These are phyloP conservation scores for Fusarium equiseti DNA, from an alignment of 2,329 filamentous ascomycete genomes.

Conservation along the genomic window DNA sequence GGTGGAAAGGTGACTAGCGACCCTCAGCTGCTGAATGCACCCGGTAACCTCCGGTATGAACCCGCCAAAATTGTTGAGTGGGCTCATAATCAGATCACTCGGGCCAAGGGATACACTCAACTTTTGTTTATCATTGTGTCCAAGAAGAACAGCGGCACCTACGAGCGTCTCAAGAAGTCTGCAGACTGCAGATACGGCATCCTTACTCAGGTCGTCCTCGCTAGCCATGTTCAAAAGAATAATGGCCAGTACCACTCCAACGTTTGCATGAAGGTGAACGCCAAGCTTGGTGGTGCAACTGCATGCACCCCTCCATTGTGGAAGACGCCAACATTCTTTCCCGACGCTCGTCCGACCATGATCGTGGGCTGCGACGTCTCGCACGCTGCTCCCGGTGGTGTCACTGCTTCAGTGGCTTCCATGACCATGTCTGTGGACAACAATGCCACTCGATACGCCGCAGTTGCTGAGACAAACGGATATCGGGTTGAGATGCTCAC, in stretches of 20 bases:
- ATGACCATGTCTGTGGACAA: conserved; percentile 85
- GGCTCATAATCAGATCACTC: conserved; percentile 63
- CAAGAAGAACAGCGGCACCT: conserved; percentile 77
- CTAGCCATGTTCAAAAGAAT: conserved; percentile 74
- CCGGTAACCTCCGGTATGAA: conserved; percentile 53
- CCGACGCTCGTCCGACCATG: conserved; percentile 71
- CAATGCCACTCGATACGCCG: conserved; percentile 79
- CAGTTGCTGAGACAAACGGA: conserved; percentile 85
- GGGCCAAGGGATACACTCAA: conserved; percentile 70
- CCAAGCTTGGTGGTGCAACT: conserved; percentile 90
- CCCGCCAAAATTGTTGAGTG: conserved; percentile 63
- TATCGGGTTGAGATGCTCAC: conserved; percentile 83
- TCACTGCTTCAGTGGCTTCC: conserved; percentile 82
- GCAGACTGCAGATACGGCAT: conserved; percentile 88
- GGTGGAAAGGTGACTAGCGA: conserved; percentile 59
- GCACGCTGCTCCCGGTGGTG: conserved; percentile 78
- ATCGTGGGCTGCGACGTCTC: conserved; percentile 94
- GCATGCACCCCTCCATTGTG: conserved; percentile 57
- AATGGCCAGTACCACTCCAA: conserved; percentile 91
- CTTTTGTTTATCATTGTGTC: conserved; percentile 84
- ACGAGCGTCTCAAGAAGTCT: conserved; percentile 89
- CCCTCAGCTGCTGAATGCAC: conserved; percentile 52
- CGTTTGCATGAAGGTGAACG: conserved; percentile 96
- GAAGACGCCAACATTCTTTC: conserved; percentile 53
- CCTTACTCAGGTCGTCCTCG: conserved; percentile 84